Evolutionary conservation across 768 basidiomycete species (phyloP).

Genomic region (Crepidotus variabilis): DNA sequence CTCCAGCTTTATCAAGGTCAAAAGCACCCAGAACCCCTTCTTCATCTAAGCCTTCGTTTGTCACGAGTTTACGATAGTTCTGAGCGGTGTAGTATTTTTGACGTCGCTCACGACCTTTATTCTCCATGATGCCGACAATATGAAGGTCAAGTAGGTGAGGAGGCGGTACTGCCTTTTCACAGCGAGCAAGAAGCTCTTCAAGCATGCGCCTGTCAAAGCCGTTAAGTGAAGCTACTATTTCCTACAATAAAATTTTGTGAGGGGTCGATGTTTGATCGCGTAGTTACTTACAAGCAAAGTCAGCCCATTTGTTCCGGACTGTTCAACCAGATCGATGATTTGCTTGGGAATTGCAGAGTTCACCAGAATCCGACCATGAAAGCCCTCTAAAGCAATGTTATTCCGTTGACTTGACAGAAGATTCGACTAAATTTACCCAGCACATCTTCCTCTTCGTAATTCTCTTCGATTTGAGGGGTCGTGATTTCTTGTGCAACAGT

Average conservation of each 20-base stretch:
- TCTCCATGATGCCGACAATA: constrained; percentile 74
- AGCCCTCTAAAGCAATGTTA: constrained; percentile 3
- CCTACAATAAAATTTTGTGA: constrained; percentile 32
- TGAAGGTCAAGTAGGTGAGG: constrained; percentile 69
- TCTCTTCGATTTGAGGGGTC: not conserved
- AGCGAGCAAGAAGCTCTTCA: constrained; percentile 73
- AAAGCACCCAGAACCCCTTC: constrained; percentile 38
- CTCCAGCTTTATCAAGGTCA: constrained; percentile 49
- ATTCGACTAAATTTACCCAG: not conserved
- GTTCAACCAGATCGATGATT: constrained; percentile 68
- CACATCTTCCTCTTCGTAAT: not conserved
- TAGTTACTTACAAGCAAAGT: constrained; percentile 55
- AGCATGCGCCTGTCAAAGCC: constrained; percentile 79
- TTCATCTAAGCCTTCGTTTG: constrained; percentile 62
- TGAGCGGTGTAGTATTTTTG: constrained; percentile 78
- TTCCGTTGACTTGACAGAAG: not conserved
- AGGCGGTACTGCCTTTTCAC: constrained; percentile 62
- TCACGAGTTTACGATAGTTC: constrained; percentile 61
- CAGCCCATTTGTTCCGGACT: constrained; percentile 64
- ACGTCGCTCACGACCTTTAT: constrained; percentile 79
- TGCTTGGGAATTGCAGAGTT: constrained; percentile 77
- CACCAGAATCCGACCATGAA: constrained; percentile 41
- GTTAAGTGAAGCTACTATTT: constrained; percentile 56
- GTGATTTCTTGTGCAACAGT: constrained; percentile 16
- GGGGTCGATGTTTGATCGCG: not conserved